These are phyloP conservation scores for Fomes fomentarius DNA, from an alignment of 1,284 basidiomycete species.

Conservation along the genomic window DNA sequence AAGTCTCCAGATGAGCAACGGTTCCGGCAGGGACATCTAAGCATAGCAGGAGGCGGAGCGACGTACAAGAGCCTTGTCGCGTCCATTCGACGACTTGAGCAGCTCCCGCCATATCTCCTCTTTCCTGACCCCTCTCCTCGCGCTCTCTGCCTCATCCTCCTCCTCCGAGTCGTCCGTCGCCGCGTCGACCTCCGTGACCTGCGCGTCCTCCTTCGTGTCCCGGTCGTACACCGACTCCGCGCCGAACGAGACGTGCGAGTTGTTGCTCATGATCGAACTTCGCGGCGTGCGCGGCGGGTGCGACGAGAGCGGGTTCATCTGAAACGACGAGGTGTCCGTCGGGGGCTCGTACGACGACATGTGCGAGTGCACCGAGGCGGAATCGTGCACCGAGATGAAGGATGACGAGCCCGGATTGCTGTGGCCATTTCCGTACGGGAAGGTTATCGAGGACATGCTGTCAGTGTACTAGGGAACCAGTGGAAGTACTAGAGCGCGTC, in stretches of 20 bases:
- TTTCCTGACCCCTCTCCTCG: constrained; percentile 46
- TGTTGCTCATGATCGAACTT: constrained; percentile 45
- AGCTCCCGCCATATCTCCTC: constrained; percentile 81
- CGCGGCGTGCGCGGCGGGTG: constrained; percentile 78
- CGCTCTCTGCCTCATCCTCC: constrained; percentile 41
- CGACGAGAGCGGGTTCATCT: constrained; percentile 77
- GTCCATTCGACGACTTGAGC: constrained; percentile 70
- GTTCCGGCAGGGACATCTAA: too few relatives aligned
- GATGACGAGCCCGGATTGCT: constrained; percentile 34
- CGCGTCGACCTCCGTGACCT: constrained; percentile 27
- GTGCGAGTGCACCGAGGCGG: constrained; percentile 8
- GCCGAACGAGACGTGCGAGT: constrained; percentile 40
- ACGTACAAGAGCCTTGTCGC: constrained; percentile 83
- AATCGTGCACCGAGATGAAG: constrained; percentile 41
- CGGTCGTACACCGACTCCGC: constrained; percentile 24
- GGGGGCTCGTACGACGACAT: constrained; percentile 40
- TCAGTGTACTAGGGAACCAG: neutral
- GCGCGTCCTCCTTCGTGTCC: constrained; percentile 41
- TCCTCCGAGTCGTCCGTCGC: constrained; percentile 46
- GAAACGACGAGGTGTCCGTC: constrained; percentile 56
- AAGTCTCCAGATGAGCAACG: too few relatives aligned
- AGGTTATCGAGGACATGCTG: constrained; percentile 46
- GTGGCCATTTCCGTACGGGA: constrained; percentile 36
- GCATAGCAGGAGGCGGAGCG: constrained; percentile 7
- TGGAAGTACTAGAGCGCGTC: neutral